Percentiles rank a stretch among this genome's conserved stretches.
Conservation (phyloP, 2,329 filamentous ascomycete genomes). For the Atkinsonella hypoxylon region DNA sequence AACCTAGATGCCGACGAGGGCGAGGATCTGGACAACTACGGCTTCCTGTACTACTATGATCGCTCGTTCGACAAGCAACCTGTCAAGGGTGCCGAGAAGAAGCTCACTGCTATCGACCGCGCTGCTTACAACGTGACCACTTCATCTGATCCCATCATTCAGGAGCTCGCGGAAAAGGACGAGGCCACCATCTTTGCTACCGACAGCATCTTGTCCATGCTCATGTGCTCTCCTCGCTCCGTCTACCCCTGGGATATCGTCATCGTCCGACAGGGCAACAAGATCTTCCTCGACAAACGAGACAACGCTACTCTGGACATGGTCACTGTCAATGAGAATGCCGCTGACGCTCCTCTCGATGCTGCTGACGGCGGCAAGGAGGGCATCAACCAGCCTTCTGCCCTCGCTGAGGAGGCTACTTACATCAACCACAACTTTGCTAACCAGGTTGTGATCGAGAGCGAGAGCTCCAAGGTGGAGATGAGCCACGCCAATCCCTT, state of each 20-base stretch:
- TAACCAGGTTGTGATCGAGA: conserved; percentile 86
- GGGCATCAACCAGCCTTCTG: conserved; percentile 82
- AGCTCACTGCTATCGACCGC: conserved; percentile 79
- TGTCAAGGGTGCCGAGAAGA: conserved; percentile 78
- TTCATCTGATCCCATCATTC: conserved; percentile 89
- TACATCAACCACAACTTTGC: conserved; percentile 99
- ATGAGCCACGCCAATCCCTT: conserved; percentile 91
- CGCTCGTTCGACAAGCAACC: conserved; percentile 87
- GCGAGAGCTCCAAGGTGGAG: conserved; percentile 61
- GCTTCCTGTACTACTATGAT: conserved; percentile 98
- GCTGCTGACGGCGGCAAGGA: conserved; percentile 88
- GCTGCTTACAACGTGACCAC: conserved; percentile 98
- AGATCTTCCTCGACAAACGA: conserved; percentile 98
- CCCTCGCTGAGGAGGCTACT: conserved; percentile 90
- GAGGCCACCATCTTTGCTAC: conserved; percentile 96
- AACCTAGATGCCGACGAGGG: conserved; percentile 92
- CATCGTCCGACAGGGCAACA: conserved; percentile 84
- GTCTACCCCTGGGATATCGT: conserved; percentile 98
- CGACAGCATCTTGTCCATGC: conserved; percentile 94
- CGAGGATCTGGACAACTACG: conserved; percentile 89
- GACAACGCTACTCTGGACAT: conserved; percentile 90
- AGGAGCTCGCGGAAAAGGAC: conserved; percentile 90
- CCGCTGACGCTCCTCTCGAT: conserved; percentile 86
- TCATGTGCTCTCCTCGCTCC: conserved; percentile 95
- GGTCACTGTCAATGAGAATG: conserved; percentile 98